Evolutionary conservation across 306 rosid genomes (phyloP), one percentile per base, ranked within the genome.

Genomic region (Rosa lucieae): DNA sequence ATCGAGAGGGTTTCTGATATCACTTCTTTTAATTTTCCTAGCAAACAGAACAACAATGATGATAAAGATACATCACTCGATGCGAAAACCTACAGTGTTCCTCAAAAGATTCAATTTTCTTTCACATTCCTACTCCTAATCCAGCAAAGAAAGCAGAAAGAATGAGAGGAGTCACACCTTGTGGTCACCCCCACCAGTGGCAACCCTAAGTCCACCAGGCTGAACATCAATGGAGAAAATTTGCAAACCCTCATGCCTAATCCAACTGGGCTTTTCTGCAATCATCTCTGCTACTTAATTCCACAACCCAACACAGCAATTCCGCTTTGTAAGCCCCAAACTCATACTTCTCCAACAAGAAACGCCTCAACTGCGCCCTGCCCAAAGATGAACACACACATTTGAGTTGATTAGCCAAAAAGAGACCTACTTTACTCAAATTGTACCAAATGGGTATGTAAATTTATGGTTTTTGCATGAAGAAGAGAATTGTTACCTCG

Each of bases 161-260:
- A 68, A 67, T 12, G 42, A 48, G 63, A 75, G 66, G 65, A 63
- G 56, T 62, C 79, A 81, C 56, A 90, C 98, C 98, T 95, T 95
- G 80, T 95, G 98, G 89, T 95, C 99, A 78, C 99, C 99, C 68
- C 99, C 99, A 72, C 99, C 99, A 80, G 99, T 90, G 23, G 95
- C 97, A 44, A 95, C 88, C 85, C 99, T 86, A 55, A 90, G 89
- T 5, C 96, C 98, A 14, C 97, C 98, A 14, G 98, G 97, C 85
- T 95, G 99, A 77, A 95, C 96, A 88, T 95, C 99, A 83, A 95
- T 92, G 82, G 97, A 95, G 87, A 95, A 92, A 77, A 95, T 95
- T 72, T 92, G 98, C 99, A 92, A 91, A 21, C 99, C 97, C 76
- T 95, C 99, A 84, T 95, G 99, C 85, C 90, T 91, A 79, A 95